These are phyloP conservation scores for Thalassiosira exigua DNA, from an alignment of 352 stramenopile species.

Conservation along the genomic window DNA sequence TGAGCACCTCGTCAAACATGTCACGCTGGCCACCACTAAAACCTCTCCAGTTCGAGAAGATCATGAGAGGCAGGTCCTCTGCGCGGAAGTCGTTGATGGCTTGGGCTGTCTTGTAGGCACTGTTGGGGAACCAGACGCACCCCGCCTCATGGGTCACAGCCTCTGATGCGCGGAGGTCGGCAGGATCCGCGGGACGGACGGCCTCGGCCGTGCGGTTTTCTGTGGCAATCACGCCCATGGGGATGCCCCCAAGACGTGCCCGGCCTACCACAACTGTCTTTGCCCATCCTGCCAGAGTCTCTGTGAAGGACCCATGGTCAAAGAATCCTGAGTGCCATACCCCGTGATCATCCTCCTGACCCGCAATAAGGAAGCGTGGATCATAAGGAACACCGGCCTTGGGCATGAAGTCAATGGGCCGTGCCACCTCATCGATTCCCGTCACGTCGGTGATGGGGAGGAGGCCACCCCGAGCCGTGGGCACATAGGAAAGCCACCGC, in stretches of 20 bases:
- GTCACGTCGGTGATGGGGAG: constrained; percentile 82
- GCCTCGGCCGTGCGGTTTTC: constrained; percentile 98
- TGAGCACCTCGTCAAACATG: constrained; percentile 99
- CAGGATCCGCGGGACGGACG: constrained; percentile 97
- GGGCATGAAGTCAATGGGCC: constrained; percentile 90
- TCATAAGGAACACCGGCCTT: constrained; percentile 94
- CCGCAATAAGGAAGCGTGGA: constrained; percentile 91
- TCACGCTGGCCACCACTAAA: constrained; percentile 99
- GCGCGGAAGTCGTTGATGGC: constrained; percentile 99
- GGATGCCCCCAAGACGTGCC: constrained; percentile 97
- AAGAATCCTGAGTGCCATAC: constrained; percentile 85
- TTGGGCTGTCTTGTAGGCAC: constrained; percentile 99
- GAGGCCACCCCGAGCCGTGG: constrained; percentile 69
- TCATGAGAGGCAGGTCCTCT: constrained; percentile 98
- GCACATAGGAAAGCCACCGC: constrained; percentile 94
- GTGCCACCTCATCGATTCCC: constrained; percentile 86
- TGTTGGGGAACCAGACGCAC: constrained; percentile 99
- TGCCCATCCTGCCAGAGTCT: constrained; percentile 98
- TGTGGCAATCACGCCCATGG: constrained; percentile 97
- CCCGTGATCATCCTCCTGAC: constrained; percentile 83
- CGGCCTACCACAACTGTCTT: constrained; percentile 99
- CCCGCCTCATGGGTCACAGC: constrained; percentile 91
- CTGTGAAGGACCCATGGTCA: constrained; percentile 93
- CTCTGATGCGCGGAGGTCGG: constrained; percentile 95
- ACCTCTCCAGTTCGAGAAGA: constrained; percentile 99